These are phyloP conservation scores for Zoysia japonica DNA, from an alignment of 176 grass and related monocot genomes.

Conservation along the genomic window DNA sequence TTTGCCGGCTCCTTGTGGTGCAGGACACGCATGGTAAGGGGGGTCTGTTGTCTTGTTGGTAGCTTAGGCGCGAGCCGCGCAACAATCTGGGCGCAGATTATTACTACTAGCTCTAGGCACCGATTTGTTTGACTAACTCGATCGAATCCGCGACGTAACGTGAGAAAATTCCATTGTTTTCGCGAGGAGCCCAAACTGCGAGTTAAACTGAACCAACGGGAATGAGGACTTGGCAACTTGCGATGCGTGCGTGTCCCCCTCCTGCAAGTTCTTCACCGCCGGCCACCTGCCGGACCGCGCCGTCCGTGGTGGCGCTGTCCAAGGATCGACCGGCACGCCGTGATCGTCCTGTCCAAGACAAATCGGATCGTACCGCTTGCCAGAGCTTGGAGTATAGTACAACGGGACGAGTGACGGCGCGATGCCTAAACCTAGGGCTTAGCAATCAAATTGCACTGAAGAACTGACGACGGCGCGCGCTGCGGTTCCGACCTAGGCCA, in stretches of 20 bases:
- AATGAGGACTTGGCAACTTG: background rate
- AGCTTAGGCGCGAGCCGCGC: background rate
- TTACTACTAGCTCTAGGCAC: background rate
- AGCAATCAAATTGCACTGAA: background rate
- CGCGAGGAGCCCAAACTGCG: too few relatives aligned
- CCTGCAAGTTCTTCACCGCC: background rate
- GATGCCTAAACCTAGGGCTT: constrained; percentile 23
- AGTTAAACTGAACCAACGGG: too few relatives aligned
- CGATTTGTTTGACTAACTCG: constrained; percentile 34
- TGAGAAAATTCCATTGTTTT: too few relatives aligned
- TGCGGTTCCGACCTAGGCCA: too few relatives aligned
- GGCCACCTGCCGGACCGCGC: constrained; percentile 15
- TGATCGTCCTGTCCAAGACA: constrained; percentile 35
- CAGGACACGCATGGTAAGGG: background rate
- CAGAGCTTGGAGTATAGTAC: constrained; percentile 7
- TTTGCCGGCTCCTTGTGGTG: constrained; percentile 1
- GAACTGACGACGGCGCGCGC: constrained; percentile 8
- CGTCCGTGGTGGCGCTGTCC: constrained; percentile 4
- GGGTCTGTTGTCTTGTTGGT: background rate
- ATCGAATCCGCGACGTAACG: background rate
- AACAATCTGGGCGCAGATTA: constrained; percentile 30
- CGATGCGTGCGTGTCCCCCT: constrained; percentile 32
- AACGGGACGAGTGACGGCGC: background rate
- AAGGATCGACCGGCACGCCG: constrained; percentile 40
- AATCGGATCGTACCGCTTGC: constrained; percentile 54